Conservation (phyloP, 805 yeast species). For the Monosporozyma aerobia region DNA sequence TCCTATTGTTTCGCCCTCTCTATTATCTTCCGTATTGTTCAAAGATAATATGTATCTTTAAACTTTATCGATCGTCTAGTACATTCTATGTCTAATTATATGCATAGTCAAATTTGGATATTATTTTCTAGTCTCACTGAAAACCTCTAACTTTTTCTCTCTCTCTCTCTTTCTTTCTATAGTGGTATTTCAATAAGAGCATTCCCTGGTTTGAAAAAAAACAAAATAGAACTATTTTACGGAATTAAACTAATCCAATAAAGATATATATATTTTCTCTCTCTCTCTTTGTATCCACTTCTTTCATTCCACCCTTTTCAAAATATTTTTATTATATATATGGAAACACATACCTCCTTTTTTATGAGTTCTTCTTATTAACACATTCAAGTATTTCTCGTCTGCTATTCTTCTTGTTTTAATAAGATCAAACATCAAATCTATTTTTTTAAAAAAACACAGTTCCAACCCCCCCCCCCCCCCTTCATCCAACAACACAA, state of each 20-base stretch:
- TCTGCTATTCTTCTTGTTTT: background rate
- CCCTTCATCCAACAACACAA: background rate
- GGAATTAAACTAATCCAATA: too few species aligned
- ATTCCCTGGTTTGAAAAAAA: background rate
- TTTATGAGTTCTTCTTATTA: background rate
- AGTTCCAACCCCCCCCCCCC: background rate
- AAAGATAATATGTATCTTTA: background rate
- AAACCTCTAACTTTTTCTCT: background rate
- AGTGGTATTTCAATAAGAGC: background rate
- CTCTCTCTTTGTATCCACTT: too few species aligned
- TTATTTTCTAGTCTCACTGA: background rate
- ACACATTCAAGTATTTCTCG: background rate
- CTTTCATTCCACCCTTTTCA: too few species aligned
- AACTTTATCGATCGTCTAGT: background rate
- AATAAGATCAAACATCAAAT: background rate
- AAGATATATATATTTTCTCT: too few species aligned
- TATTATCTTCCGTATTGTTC: background rate
- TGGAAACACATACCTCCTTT: background rate
- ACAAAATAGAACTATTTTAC: too few species aligned
- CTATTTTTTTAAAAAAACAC: background rate
- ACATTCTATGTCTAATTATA: background rate
- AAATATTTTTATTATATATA: background rate
- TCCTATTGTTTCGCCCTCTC: background rate
- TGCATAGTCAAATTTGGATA: background rate
- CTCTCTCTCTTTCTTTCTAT: background rate